A percentile compares a stretch with the other conserved stretches of the same genome.
Evolutionary conservation across 2,329 filamentous ascomycete genomes (phyloP).

Genomic region (Penicillium decumbens): DNA sequence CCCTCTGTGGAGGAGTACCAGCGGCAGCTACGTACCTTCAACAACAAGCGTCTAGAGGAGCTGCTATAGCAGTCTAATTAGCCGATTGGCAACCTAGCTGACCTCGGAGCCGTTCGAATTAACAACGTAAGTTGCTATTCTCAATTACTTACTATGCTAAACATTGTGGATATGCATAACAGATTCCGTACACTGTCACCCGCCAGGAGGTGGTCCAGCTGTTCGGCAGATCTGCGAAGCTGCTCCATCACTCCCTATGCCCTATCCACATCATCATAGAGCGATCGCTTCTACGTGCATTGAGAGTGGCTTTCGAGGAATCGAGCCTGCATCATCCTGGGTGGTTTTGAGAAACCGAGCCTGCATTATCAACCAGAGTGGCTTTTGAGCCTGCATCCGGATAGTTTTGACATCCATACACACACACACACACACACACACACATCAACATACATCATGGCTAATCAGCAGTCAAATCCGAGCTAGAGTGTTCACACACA

Average conservation of each 20-base stretch:
- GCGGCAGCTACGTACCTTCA: not conserved
- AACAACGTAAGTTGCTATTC: slow-evolving; percentile 30
- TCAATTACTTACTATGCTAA: not conserved
- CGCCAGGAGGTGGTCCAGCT: slow-evolving; percentile 48
- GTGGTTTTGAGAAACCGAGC: too few species aligned
- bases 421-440: too few species aligned
- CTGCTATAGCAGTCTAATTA: not conserved
- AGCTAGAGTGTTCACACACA: too few species aligned
- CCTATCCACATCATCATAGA: slow-evolving; percentile 57
- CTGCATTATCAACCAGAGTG: too few species aligned
- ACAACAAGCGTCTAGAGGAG: not conserved
- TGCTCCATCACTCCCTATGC: slow-evolving; percentile 30
- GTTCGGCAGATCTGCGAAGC: slow-evolving; percentile 41
- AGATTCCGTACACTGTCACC: slow-evolving; percentile 50
- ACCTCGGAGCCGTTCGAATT: slow-evolving; percentile 35
- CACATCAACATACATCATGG: too few species aligned
- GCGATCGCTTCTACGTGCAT: slow-evolving; percentile 22
- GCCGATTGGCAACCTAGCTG: not conserved
- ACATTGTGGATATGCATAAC: not conserved
- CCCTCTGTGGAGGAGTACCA: not conserved
- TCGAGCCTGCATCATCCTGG: too few species aligned
- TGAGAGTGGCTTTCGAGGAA: too few species aligned
- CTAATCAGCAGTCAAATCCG: too few species aligned
- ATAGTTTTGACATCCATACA: too few species aligned
- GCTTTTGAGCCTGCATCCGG: too few species aligned